A percentile compares a stretch with the other conserved stretches of the same genome.
phyloP scores from a whole-genome alignment of 169 alveolate genomes.

The Babesia divergens region DNA sequence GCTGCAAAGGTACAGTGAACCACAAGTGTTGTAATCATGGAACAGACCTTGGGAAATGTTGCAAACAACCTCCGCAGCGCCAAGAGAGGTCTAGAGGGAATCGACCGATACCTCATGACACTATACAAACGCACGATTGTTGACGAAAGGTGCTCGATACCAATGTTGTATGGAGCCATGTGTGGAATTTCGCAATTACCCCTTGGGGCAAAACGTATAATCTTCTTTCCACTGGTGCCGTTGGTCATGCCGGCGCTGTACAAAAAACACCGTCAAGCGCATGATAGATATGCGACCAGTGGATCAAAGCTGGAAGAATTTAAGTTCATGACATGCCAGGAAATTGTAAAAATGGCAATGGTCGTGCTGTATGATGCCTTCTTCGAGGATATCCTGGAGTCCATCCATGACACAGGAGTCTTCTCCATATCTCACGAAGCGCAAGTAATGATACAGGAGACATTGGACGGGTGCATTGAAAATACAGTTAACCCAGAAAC shows the following conservation, averaged over 20 bases:
- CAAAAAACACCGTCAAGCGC: slow-evolving; percentile 35
- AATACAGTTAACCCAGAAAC: slow-evolving; percentile 51
- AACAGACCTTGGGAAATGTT: slow-evolving; percentile 40
- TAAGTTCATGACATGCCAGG: slow-evolving; percentile 44
- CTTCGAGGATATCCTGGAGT: slow-evolving; percentile 55
- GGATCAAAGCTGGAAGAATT: slow-evolving; percentile 29
- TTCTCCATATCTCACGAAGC: slow-evolving; percentile 53
- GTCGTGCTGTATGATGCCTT: slow-evolving; percentile 51
- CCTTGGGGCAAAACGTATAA: slow-evolving; percentile 35
- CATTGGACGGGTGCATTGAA: slow-evolving; percentile 44
- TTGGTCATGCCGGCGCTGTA: slow-evolving; percentile 30
- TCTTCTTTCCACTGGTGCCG: slow-evolving; percentile 62
- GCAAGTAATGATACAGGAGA: slow-evolving; percentile 47
- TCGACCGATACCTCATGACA: slow-evolving; percentile 52
- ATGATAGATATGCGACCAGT: slow-evolving; percentile 3
- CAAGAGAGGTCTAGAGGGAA: slow-evolving; percentile 53
- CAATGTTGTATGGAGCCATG: slow-evolving; percentile 57
- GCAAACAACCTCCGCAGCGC: slow-evolving; percentile 28
- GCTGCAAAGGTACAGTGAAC: slow-evolving; percentile 33
- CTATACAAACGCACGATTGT: slow-evolving; percentile 40
- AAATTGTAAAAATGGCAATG: slow-evolving; percentile 37
- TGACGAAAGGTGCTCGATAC: slow-evolving; percentile 33
- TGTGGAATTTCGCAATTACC: slow-evolving; percentile 59
- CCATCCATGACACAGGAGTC: slow-evolving; percentile 50
- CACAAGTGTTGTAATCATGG: neutral